phyloP scores from a whole-genome alignment of 2,329 filamentous ascomycete species.

The Westerdykella sp. region DNA sequence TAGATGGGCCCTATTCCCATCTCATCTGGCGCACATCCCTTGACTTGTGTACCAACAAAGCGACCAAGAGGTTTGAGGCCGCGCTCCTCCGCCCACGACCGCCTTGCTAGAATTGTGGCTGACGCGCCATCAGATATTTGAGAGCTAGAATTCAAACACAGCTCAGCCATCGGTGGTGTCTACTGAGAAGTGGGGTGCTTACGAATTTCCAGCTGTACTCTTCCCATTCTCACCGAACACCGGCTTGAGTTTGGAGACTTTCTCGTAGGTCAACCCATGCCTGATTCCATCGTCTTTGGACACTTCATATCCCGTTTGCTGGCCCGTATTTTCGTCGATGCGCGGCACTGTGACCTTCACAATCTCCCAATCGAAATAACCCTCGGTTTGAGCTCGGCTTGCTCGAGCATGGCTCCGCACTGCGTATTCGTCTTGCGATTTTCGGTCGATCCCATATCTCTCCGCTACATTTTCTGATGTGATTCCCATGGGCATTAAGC shows the following conservation, averaged over 20 bases:
- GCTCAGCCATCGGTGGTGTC: constrained; percentile 2
- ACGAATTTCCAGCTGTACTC: constrained; percentile 80
- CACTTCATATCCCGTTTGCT: constrained; percentile 67
- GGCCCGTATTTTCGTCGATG: constrained; percentile 71
- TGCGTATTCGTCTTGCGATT: constrained; percentile 77
- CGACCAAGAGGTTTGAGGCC: constrained; percentile 88
- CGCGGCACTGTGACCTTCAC: constrained; percentile 74
- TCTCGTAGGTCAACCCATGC: constrained; percentile 78
- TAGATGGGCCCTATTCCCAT: constrained; percentile 86
- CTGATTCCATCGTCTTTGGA: constrained; percentile 85
- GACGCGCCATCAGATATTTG: constrained; percentile 94
- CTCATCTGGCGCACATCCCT: constrained; percentile 82
- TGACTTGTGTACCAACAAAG: constrained; percentile 86
- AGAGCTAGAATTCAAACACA: constrained; percentile 48
- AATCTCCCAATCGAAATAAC: constrained; percentile 89
- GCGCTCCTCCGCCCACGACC: constrained; percentile 77
- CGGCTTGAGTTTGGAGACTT: constrained; percentile 72
- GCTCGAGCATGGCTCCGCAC: constrained; percentile 82
- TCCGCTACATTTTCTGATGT: constrained; percentile 90
- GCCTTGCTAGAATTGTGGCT: constrained; percentile 84
- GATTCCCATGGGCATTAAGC: constrained; percentile 96
- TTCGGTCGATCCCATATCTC: constrained; percentile 76
- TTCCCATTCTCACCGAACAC: constrained; percentile 86
- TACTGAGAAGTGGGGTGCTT: constrained; percentile 4
- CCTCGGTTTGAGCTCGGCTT: constrained; percentile 80